phyloP scores from a whole-genome alignment of 106 monocot genomes.

The Phalaenopsis equestris region DNA sequence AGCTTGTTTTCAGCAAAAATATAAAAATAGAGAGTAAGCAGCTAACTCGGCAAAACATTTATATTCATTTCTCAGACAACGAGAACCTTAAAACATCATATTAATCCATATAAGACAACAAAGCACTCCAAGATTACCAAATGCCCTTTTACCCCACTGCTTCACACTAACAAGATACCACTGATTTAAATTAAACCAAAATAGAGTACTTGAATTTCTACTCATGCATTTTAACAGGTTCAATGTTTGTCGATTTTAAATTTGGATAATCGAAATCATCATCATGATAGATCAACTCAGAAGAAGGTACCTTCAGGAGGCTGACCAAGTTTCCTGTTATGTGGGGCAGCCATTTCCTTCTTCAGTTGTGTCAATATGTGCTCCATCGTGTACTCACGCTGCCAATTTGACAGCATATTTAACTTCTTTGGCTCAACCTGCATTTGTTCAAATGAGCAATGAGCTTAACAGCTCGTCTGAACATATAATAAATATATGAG shows the following conservation, averaged over 20 bases:
- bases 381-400: conserved; percentile 26
- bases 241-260: background rate
- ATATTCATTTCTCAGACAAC: too few relatives aligned
- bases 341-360: conserved; percentile 20
- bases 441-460: background rate
- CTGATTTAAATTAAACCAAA: background rate
- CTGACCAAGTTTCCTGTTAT: conserved; percentile 18
- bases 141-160: too few relatives aligned
- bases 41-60: too few relatives aligned
- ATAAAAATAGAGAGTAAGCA: too few relatives aligned
- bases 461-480: background rate
- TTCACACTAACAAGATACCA: background rate
- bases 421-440: conserved; percentile 24
- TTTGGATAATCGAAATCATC: background rate
- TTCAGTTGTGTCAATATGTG: conserved; percentile 15
- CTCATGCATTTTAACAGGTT: background rate
- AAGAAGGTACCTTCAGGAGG: conserved; percentile 23
- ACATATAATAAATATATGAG: background rate
- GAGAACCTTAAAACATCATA: too few relatives aligned
- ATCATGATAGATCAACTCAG: background rate
- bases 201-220: background rate
- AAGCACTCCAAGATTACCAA: too few relatives aligned
- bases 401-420: conserved; percentile 18
- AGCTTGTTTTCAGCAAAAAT: too few relatives aligned
- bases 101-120: too few relatives aligned